These are phyloP conservation scores for Cyberlindnera mrakii DNA, from an alignment of 805 yeast genomes.

Conservation along the genomic window DNA sequence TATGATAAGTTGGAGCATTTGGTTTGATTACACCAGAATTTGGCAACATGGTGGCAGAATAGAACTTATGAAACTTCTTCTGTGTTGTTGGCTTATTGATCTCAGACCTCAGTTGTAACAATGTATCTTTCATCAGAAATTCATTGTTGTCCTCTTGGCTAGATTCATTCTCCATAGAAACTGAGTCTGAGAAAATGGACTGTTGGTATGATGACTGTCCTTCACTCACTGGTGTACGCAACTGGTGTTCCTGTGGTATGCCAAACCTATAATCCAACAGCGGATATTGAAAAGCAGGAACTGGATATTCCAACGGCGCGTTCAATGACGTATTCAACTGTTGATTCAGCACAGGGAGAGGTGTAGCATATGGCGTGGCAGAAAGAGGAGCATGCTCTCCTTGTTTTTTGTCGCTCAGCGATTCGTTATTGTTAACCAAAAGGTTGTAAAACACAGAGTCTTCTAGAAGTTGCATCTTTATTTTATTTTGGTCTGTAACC, in stretches of 20 bases:
- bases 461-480: slow-evolving; percentile 16
- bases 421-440: slow-evolving; percentile 6
- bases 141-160: neutral
- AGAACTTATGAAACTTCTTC: slow-evolving; percentile 3
- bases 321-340: too few species aligned
- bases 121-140: neutral
- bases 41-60: neutral
- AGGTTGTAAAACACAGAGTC: slow-evolving; percentile 19
- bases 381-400: too few species aligned
- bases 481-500: neutral
- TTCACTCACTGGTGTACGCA: neutral
- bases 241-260: neutral
- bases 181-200: neutral
- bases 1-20: slow-evolving; percentile 13
- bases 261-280: neutral
- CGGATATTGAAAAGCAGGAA: neutral
- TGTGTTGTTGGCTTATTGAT: neutral
- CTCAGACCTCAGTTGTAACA: neutral
- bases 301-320: neutral
- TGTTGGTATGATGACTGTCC: neutral
- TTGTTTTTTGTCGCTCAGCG: neutral
- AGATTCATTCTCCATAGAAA: neutral
- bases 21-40: neutral
- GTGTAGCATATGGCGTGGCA: too few species aligned
- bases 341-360: too few species aligned